These are phyloP conservation scores for Chlorella sp. DNA, from an alignment of 139 green algal genomes.

Conservation along the genomic window DNA sequence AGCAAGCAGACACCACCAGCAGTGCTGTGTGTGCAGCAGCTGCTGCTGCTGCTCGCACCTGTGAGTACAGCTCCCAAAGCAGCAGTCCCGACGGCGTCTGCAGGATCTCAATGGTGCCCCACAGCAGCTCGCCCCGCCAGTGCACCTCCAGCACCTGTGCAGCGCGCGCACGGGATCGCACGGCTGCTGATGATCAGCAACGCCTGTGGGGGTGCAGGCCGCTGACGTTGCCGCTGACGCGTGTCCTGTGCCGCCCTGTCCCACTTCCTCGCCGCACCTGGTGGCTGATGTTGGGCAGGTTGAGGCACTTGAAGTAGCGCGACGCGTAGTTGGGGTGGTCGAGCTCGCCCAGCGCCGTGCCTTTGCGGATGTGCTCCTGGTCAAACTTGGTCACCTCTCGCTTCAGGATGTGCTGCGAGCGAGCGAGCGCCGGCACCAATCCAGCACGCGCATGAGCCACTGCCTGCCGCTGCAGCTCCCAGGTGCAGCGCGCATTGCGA, in stretches of 20 bases:
- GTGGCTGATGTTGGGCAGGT: constrained; percentile 58
- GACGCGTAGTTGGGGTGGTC: constrained; percentile 61
- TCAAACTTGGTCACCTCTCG: constrained; percentile 48
- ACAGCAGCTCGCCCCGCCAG: constrained; percentile 56
- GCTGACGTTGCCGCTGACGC: too few species aligned
- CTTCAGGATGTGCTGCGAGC: constrained; percentile 43
- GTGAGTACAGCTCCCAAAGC: constrained; percentile 59
- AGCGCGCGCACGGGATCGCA: too few species aligned
- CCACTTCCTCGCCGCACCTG: constrained; percentile 44
- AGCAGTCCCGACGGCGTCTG: constrained; percentile 51
- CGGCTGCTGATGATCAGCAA: too few species aligned
- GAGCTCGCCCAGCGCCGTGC: constrained; percentile 57
- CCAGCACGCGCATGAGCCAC: too few species aligned
- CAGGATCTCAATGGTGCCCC: constrained; percentile 62
- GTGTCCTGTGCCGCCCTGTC: too few species aligned
- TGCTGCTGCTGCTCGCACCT: constrained; percentile 38
- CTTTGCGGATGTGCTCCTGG: constrained; percentile 26
- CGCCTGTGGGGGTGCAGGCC: too few species aligned
- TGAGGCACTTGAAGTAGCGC: constrained; percentile 54
- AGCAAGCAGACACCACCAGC: too few species aligned
- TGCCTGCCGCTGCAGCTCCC: too few species aligned
- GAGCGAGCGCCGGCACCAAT: too few species aligned
- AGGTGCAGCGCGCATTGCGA: too few species aligned
- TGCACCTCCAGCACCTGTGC: constrained; percentile 54
- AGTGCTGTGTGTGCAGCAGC: too few species aligned